Base-by-base conservation (phyloP, 805 yeast genomes). In the Wickerhamomyces ciferrii region DNA sequence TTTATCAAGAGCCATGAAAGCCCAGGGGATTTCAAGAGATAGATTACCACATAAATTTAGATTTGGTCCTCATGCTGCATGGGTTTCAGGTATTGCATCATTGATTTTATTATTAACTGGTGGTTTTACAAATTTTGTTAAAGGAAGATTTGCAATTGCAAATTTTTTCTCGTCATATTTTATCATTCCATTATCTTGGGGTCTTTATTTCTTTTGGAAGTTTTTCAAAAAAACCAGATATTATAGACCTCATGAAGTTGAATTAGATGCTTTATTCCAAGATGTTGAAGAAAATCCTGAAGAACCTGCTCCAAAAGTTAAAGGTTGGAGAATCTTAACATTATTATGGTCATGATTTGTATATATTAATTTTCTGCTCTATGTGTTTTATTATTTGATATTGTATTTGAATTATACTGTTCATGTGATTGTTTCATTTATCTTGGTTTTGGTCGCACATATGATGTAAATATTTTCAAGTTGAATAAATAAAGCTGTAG, bases 221-320 rank as follows among this genome's bases (percentile, higher is more conserved):
- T 20, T 66, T 21, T 47, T 54, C 51, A 65, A 63, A 54, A 56
- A 48, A 40, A 65, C 71, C 5, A 63, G 51, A 43, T 50, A 63
- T 42, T 54, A 68, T 51, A 56, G 53, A 38, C 63, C 76, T 9
- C 45, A 53, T 15, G 71, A 76, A 47, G 72, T 70, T 38, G 78
- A 76, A 57, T 63, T 76, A 19, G 59, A 49, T 37, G 42, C 58
- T 4, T 52, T 65, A 37, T 65, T 65, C 53, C 51, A 50, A 43
- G 68, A 65, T 48, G 62, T 58, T 19, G 58, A 51, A 32, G 60
- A 56, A n/a, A 55, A 60, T 48, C 68, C 68, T 34, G 68, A 63
- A 46, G 63, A 57, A 20, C 52, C 56, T 15, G 32, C 20, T 32
- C 46, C 43, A 19, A 48, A 48, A 18, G 27, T 48, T 19, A 53